These are phyloP conservation scores for Paulownia fortunei DNA, from an alignment of 257 asterid species.

Conservation along the genomic window DNA sequence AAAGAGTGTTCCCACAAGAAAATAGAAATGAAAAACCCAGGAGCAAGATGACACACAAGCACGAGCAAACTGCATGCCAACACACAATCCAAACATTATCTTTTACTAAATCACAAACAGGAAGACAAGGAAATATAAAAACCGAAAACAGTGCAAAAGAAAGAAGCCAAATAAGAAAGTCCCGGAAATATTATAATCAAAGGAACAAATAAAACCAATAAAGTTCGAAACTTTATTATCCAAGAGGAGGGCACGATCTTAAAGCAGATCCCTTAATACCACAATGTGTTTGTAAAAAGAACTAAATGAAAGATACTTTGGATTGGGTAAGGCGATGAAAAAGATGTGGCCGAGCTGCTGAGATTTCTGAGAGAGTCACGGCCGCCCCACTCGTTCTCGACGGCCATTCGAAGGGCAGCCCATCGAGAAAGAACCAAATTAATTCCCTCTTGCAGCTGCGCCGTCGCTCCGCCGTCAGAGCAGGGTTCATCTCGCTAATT, in stretches of 20 bases:
- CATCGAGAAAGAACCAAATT: conserved; percentile 51
- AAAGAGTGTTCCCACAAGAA: background rate
- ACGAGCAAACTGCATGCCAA: no score
- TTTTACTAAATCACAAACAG: background rate
- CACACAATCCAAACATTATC: background rate
- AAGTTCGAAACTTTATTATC: background rate
- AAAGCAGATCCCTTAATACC: background rate
- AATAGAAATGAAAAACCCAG: background rate
- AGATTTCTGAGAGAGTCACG: conserved; percentile 45
- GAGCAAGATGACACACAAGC: background rate
- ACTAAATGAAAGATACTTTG: conserved; percentile 33
- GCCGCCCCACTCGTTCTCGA: conserved; percentile 68
- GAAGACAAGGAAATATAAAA: background rate
- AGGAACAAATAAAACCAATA: no score
- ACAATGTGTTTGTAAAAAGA: background rate
- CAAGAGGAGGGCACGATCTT: background rate
- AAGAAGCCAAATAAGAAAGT: background rate
- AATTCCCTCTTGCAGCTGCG: conserved; percentile 55
- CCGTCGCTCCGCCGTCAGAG: conserved; percentile 48
- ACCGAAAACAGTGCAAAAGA: background rate
- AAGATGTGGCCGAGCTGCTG: conserved; percentile 39
- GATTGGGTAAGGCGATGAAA: conserved; percentile 52
- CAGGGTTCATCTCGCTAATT: conserved; percentile 26
- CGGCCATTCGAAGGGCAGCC: conserved; percentile 64
- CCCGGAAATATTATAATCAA: background rate